Evolutionary conservation across 495 filamentous ascomycete genomes (phyloP), one percentile per base, ranked within the genome.

Genomic region (Daldinia decipiens): DNA sequence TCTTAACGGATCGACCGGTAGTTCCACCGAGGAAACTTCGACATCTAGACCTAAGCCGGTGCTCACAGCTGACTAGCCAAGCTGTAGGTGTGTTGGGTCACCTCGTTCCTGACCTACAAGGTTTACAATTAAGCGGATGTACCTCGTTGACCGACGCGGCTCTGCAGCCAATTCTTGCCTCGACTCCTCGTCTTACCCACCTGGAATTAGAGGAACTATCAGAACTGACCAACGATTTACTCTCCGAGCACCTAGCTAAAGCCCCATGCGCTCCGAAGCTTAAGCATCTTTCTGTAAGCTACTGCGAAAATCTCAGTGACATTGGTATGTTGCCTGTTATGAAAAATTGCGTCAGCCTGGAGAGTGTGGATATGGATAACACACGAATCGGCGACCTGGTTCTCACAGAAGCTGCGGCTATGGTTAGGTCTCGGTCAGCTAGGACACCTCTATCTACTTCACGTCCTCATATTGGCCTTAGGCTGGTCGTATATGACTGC

Each of bases 401-500:
- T n/a, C 87, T 99, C 13, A 87, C 89, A 68, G 95, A 97, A 82
- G 95, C 94, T 0, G 92, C 94, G 26, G 83, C 84, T 29, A 90
- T 90, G 74, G 84, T 97, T 8, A 86, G 91, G 32, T 80, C 85
- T 56, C 91, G 95, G 27, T 85, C 82, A 26, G 70, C 87, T 13
- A 86, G 88, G 59, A 79, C 79, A 9, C 63, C 67, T 26, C 67
- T 82, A 15, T 65, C 85, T 1, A 50, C 19, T 15, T 54, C 77
- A 39, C 69, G 63, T 54, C 91, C 88, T 54, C 79, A 76, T 9
- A 78, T 93, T 13, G 91, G 90, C 11, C 82, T 98, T 26, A 87
- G 84, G 11, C 78, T 98, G n/a, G 90, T 94, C 2, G 88, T 94
- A 54, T 99, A 95, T 77, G 95, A 99, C 79, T 97, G 94, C 77